Evolutionary conservation across 352 stramenopile species (phyloP), one percentile per base, ranked within the genome.

Genomic region (Achlya hypogyna): DNA sequence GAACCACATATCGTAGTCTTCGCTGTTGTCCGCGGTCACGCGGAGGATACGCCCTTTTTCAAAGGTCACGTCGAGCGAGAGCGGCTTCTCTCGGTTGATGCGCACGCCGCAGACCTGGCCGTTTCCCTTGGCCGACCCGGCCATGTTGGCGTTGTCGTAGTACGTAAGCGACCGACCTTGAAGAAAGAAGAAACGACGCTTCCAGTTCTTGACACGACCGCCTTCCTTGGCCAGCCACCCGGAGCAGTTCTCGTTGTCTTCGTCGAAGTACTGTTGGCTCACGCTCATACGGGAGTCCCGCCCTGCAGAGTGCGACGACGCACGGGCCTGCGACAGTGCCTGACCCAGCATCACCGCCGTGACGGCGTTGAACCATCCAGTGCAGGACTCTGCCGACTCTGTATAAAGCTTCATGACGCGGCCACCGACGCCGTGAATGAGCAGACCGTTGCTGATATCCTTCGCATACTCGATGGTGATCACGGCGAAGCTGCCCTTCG

Each of bases 381-480:
- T 87, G 16, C 81, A 91, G 62, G 66, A 77, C 66, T 92, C 79
- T 28, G 82, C 78, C 53, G 73, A 84, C 49, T 87, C 79, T n/a
- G 85, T 93, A 71, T 93, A 93, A 12, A 93, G 75, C 70, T 93
- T 93, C 63, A 93, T 80, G 66, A 93, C 83, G 66, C 85, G 85
- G 10, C 85, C 85, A 28, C 83, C 83, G 45, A 78, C 78, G 31
- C 85, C 85, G 65, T 93, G 82, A 62, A 93, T 81, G 23, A 93
- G 65, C 62, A 91, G 72, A 0, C 85, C 85, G 70, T 93, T 91
- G 74, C 91, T 82, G 54, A 93, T 87, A 62, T 91, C 83, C 0
- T 78, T 80, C 56, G 78, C 88, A 8, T 91, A 73, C 73, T 93
- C 85, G 43, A 88, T 81, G 35, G 85, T 92, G 72, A 93, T 91